Evolutionary conservation across 306 rosid genomes (phyloP).

Genomic region (Hippophae rhamnoides): DNA sequence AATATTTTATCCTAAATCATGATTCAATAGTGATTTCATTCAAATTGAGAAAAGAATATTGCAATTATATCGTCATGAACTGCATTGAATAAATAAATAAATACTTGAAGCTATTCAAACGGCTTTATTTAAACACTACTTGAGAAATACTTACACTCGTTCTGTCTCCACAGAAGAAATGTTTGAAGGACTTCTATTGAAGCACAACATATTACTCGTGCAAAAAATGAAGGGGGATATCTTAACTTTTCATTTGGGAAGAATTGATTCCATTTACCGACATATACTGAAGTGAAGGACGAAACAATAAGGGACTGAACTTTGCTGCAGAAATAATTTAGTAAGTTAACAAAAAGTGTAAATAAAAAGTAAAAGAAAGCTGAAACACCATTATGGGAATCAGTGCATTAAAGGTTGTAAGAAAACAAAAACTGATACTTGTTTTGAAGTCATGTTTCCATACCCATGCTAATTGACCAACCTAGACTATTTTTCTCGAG

Average conservation of each 20-base stretch:
- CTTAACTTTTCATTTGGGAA: slow-evolving; percentile 44
- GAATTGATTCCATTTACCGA: slow-evolving; percentile 52
- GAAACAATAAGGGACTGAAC: slow-evolving; percentile 56
- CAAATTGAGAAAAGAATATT: neutral
- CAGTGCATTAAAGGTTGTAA: neutral
- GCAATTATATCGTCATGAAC: neutral
- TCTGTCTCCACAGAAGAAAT: slow-evolving; percentile 78
- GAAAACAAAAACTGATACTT: neutral
- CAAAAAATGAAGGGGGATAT: slow-evolving; percentile 51
- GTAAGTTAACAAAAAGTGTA: neutral
- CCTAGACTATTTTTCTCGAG: too few species aligned
- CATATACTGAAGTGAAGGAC: slow-evolving; percentile 54
- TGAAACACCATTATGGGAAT: neutral
- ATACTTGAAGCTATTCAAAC: neutral
- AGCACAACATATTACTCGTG: slow-evolving; percentile 51
- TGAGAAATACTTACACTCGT: slow-evolving; percentile 34
- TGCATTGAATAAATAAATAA: neutral
- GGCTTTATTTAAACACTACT: neutral
- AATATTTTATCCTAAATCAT: neutral
- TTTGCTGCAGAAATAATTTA: slow-evolving; percentile 40
- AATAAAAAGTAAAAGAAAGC: neutral
- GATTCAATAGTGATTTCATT: too few species aligned
- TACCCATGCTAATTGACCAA: too few species aligned
- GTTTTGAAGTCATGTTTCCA: too few species aligned
- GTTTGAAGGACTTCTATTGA: slow-evolving; percentile 60